Evolutionary conservation across 176 grass and related monocot species (phyloP), one percentile per base, ranked within the genome.

Genomic region (Phyllostachys edulis): DNA sequence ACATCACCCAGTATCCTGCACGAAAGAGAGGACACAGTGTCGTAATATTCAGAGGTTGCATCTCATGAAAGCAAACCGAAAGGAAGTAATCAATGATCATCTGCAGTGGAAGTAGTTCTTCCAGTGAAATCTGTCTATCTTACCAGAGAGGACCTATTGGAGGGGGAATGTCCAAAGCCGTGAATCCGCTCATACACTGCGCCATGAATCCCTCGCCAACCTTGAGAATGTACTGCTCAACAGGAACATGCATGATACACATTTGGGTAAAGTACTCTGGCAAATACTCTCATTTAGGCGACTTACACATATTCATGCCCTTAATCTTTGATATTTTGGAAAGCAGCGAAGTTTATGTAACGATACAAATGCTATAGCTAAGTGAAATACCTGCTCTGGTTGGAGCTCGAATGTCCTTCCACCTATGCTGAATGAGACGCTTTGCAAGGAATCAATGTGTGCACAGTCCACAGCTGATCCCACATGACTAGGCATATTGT

Each of bases 121-220:
- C 51, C 23, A 37, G 21, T 15, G 23, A 65, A 77, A 38, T 56
- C 4, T 7, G 10, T 21, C 17, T 63, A 7, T 67, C 5, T 1
- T 89, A 94, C 92, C 92, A 94, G 32, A 91, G 87, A 59, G 92
- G 92, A 38, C 92, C 92, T 44, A 83, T 7, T 24, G 92, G 92
- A 82, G 88, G 88, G 16, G 67, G 79, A 13, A 94, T 34, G 67
- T 91, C 92, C 72, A 94, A 77, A 20, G 84, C 84, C 15, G 81
- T 87, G 77, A 94, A 94, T 67, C 92, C 89, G 59, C 92, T 94
- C 2, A 94, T 87, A 85, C 92, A 94, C 4, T 87, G 89, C 17
- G 89, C 76, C 69, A 45, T 7, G 32, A 72, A 80, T 7, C 92
- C 92, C 15, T 91, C 77, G 9, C 92, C 84, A 78, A 91, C 36